Evolutionary conservation across 2,329 filamentous ascomycete genomes (phyloP), one percentile per base, ranked within the genome.

Genomic region (Ascochyta viciae-villosae): DNA sequence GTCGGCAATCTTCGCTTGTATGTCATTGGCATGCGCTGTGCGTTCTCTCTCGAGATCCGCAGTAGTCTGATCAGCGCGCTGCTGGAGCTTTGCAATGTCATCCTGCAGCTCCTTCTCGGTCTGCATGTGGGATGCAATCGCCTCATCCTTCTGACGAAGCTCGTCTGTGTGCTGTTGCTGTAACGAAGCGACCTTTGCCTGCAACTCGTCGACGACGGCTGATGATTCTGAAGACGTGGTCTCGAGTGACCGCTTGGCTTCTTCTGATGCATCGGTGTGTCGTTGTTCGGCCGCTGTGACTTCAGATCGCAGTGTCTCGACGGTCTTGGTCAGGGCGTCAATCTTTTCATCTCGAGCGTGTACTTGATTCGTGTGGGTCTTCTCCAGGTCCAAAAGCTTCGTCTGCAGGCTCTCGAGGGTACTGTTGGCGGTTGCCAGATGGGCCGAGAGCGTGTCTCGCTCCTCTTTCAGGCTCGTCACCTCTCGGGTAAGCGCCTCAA

Each of bases 131-230:
- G 63, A 52, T 16, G 65, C 62, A 24, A 74, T 74, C 0, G 61
- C 49, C 37, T 74, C 70, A 22, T 75, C 72, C 40, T 71, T 75
- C 29, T 55, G 43, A 19, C 58, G 65, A 15, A 76, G 44, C 38
- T 73, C 66, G 12, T 75, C 71, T 1, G 70, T 70, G 38, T 76
- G 73, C 33, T 71, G 60, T 44, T 74, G 72, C 12, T 68, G 61
- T 33, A 74, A 29, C 2, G 63, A 64, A 19, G 67, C 46, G 8
- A 75, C 56, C 52, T 73, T 68, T 6, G 63, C 60, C 40, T 76
- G 73, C 0, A 76, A 64, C n/a, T 72, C 67, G 42, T 75, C 66
- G 4, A 73, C 61, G 3, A 67, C 37, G 23, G 68, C 64, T n/a
- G 68, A 65, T 4, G 70, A 67, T 53, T 74, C 71, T 0, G 66